Base-by-base conservation (phyloP, 192 early-diverging fungal species). In the Rhizophagus sp. region DNA sequence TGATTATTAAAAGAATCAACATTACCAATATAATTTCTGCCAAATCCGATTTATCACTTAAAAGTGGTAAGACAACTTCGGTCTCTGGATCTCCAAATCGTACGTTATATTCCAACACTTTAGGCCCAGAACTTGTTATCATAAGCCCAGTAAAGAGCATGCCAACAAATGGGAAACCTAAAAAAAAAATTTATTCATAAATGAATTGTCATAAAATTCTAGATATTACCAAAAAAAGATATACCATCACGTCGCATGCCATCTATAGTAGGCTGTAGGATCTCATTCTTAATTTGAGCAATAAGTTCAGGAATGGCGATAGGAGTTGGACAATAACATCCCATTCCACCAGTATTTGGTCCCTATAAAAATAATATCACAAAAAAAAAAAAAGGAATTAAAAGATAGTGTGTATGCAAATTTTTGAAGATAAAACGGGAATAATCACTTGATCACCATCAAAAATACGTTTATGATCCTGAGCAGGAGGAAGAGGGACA, bases 21-120 rank as follows among this genome's bases (percentile, higher is more conserved):
- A 12, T 36, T 76, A 80, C 87, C 81, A 96, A 74, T 83, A 96
- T 88, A 61, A 98, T 92, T 76, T 97, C 93, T 62, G 92, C 93
- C 34, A 99, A 85, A 87, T 97, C 96, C 50, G 92, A 93, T 33
- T 87, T 84, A 79, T 94, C 92, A 76, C 91, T 92, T 36, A 99
- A 87, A 25, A 99, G 87, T 22, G 98, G 97, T 69, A 99, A 88
- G 12, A 97, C 93, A 7, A 93, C 96, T 85, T 99, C 95, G 24
- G 97, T 98, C 85, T 99, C 98, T 50, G 98, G 98, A 78, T 99
- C 98, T 44, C 98, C 98, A 80, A 99, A 98, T 15, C 98, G 93
- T 78, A 95, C 95, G 85, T 99, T 99, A 92, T 96, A 99, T 85
- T 99, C 98, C 39, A 99, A 89, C 12, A 98, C 95, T 86, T 97